These are phyloP conservation scores for Erucastrum elatum DNA, from an alignment of 345 rosid species.

Conservation along the genomic window DNA sequence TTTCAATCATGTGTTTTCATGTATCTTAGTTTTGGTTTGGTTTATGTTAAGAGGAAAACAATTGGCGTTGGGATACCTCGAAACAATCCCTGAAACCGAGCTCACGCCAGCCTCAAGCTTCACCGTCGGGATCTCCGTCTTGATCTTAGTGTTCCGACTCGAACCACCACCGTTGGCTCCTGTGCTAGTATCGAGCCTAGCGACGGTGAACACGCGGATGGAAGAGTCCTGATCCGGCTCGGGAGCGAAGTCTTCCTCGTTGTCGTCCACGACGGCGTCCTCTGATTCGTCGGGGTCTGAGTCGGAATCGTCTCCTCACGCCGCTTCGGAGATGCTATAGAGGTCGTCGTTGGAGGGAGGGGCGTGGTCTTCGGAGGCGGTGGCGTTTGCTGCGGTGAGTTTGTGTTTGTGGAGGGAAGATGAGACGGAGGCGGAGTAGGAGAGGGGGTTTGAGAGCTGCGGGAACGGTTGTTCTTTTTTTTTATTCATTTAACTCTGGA, in stretches of 20 bases:
- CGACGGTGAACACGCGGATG: conserved; percentile 79
- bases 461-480: conserved; percentile 55
- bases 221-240: conserved; percentile 76
- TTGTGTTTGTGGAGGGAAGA: conserved; percentile 94
- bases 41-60: conserved; percentile 2
- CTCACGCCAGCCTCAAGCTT: conserved; percentile 63
- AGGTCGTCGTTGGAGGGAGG: conserved; percentile 97
- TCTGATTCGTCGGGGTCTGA: conserved; percentile 89
- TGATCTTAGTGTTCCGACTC: conserved; percentile 62
- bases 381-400: conserved; percentile 63
- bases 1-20: no score
- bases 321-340: conserved; percentile 81
- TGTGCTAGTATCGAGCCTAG: conserved; percentile 64
- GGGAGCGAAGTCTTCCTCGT: conserved; percentile 72
- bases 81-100: conserved; percentile 51
- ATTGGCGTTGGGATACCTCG: conserved; percentile 63
- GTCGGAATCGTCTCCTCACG: conserved; percentile 81
- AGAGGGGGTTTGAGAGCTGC: conserved; percentile 91
- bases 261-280: conserved; percentile 89
- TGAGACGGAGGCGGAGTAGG: conserved; percentile 91
- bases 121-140: conserved; percentile 62
- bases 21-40: no score
- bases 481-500: no score
- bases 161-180: conserved; percentile 38
- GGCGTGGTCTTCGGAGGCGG: conserved; percentile 71